Percentiles rank a stretch among this genome's conserved stretches.
phyloP scores from a whole-genome alignment of 2,329 filamentous ascomycete species.

The Monosporascus sp. region DNA sequence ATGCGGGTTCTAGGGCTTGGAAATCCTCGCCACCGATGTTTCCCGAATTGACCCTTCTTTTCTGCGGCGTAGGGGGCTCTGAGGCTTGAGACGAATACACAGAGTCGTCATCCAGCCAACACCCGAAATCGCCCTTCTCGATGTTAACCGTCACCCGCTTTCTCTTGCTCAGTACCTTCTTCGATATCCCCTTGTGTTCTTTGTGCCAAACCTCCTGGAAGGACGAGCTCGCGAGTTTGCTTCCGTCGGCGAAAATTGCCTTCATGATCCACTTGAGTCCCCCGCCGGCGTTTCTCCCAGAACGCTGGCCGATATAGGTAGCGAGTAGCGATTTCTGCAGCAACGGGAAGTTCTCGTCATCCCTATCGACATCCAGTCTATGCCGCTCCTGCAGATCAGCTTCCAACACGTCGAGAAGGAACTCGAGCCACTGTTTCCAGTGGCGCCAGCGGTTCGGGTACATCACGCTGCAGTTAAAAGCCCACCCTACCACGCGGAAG shows the following conservation, averaged over 20 bases:
- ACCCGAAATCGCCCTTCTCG: conserved; percentile 54
- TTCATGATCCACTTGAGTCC: conserved; percentile 51
- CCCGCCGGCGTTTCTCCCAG: conserved; percentile 36
- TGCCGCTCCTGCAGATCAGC: conserved; percentile 59
- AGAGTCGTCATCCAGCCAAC: conserved; percentile 54
- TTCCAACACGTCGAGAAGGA: conserved; percentile 74
- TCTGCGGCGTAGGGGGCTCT: conserved; percentile 40
- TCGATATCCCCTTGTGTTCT: conserved; percentile 49
- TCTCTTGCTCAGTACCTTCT: conserved; percentile 40
- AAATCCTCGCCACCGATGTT: conserved; percentile 26
- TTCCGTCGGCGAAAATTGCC: conserved; percentile 63
- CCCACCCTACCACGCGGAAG: conserved; percentile 86
- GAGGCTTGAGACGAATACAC: conserved; percentile 39
- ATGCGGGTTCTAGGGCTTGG: conserved; percentile 31
- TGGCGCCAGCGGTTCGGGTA: conserved; percentile 71
- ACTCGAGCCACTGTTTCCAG: conserved; percentile 76
- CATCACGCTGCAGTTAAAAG: conserved; percentile 78
- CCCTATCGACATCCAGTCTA: conserved; percentile 37
- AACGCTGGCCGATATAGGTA: conserved; percentile 48
- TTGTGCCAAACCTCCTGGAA: conserved; percentile 64
- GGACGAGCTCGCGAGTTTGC: conserved; percentile 42
- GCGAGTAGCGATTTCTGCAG: conserved; percentile 54
- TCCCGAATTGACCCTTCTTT: conserved; percentile 24
- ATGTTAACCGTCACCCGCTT: conserved; percentile 49
- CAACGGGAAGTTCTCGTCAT: conserved; percentile 23